These are phyloP conservation scores for Chenopodium berlandieri DNA, from an alignment of 148 eudicot species.

Conservation along the genomic window DNA sequence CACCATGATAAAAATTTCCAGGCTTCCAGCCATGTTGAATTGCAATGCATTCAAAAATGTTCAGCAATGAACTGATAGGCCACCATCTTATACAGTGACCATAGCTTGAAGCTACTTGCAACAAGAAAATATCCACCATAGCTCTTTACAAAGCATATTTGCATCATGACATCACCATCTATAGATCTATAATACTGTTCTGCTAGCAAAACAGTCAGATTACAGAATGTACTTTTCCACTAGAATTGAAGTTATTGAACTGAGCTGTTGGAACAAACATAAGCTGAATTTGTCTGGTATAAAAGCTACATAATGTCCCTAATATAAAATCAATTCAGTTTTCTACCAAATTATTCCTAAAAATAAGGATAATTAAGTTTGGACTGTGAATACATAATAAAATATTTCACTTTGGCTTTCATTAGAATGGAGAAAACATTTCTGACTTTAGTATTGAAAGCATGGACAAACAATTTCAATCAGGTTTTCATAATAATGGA, in stretches of 20 bases:
- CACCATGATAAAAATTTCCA: background rate
- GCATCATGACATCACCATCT: background rate
- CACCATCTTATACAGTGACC: background rate
- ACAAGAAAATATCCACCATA: background rate
- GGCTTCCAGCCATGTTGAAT: background rate
- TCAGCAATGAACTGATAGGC: background rate
- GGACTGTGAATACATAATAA: background rate
- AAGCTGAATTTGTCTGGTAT: no score
- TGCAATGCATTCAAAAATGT: background rate
- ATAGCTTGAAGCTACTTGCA: background rate
- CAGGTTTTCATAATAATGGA: no score
- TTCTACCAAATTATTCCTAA: background rate
- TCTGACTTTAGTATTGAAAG: no score
- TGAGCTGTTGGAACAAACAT: background rate
- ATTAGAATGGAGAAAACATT: no score
- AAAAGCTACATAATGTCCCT: background rate
- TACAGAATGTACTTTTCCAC: background rate
- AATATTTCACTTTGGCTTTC: background rate
- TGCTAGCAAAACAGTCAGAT: background rate
- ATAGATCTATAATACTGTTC: background rate
- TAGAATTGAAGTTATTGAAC: background rate
- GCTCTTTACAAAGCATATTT: background rate
- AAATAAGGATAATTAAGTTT: no score
- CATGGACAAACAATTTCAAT: no score
- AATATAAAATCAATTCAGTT: background rate